Evolutionary conservation across 768 basidiomycete species (phyloP), one percentile per base, ranked within the genome.

Genomic region (Trametes meyenii): DNA sequence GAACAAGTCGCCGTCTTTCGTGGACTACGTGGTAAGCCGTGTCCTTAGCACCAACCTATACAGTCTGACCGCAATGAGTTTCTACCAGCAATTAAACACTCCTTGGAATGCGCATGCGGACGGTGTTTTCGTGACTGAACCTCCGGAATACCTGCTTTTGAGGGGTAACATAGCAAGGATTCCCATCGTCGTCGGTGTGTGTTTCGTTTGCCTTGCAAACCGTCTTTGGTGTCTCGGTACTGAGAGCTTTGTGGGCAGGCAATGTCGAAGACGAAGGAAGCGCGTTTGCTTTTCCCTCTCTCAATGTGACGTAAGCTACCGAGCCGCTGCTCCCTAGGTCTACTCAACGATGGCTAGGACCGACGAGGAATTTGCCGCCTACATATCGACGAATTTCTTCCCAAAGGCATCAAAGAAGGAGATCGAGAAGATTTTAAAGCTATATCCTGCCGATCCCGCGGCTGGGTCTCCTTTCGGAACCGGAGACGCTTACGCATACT

Each of bases 401-500:
- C 44, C 50, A 1, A 54, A 50, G 38, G 55, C 56, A 4, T 36
- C 56, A 14, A n/a, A 17, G 2, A 44, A 21, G 2, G 46, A 29
- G 1, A 21, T 59, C 13, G 52, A 45, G 1, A 12, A 24, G 7
- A 10, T 65, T 6, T 39, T 59, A 0, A 39, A 52, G 3, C 49
- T 69, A 6, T 67, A 69, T 46, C 64, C 67, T 10, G 33, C 50
- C 5, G 61, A 69, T 46, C 66, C 68, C 0, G 57, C 64, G 2
- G 50, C 40, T 2, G 69, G 66, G n/a, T 65, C 66, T 3, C 69
- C 69, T 5, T 70, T 68, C 49, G 69, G 54, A 16, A 70, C 67
- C 5, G 65, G 67, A 0, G 43, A 43, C 33, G 54, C n/a, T 4
- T 53, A 50, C 38, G 48, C 53, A 3, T 50, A 60, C 38, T 51